Percentiles rank a stretch among this genome's conserved stretches.
Evolutionary conservation across 768 basidiomycete genomes (phyloP).

Genomic region (Calocybe indica): DNA sequence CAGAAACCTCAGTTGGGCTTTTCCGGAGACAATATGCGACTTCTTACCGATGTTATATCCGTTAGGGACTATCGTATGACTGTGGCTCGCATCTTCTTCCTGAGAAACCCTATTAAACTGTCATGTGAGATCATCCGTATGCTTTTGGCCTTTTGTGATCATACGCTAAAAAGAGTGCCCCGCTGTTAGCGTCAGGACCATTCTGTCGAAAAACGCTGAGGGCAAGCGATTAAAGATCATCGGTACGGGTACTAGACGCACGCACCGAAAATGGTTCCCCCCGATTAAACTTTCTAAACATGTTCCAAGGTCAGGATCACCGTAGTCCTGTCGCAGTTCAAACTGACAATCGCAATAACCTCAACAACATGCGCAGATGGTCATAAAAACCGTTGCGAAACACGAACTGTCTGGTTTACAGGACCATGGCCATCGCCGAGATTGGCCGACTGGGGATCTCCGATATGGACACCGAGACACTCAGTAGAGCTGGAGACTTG

Average conservation of each 20-base stretch:
- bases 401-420: conserved; percentile 45
- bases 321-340: conserved; percentile 73
- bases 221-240: background rate
- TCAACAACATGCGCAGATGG: conserved; percentile 5
- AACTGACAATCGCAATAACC: conserved; percentile 36
- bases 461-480: conserved; percentile 69
- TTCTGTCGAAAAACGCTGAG: conserved; percentile 53
- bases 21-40: too few species aligned
- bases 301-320: conserved; percentile 55
- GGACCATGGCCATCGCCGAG: conserved; percentile 75
- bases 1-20: background rate
- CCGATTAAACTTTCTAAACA: conserved; percentile 76
- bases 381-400: conserved; percentile 6
- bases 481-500: conserved; percentile 37
- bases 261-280: conserved; percentile 76
- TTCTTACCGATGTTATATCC: conserved; percentile 27
- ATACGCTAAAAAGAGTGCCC: conserved; percentile 49
- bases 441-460: conserved; percentile 62
- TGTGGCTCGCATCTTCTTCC: conserved; percentile 24
- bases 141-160: conserved; percentile 1
- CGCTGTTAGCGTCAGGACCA: conserved; percentile 36
- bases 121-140: background rate
- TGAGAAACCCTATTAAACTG: conserved; percentile 22
- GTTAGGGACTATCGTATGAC: conserved; percentile 25
- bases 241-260: conserved; percentile 27